Conservation (phyloP, 1,284 basidiomycete species). For the Calocybe gambosa region DNA sequence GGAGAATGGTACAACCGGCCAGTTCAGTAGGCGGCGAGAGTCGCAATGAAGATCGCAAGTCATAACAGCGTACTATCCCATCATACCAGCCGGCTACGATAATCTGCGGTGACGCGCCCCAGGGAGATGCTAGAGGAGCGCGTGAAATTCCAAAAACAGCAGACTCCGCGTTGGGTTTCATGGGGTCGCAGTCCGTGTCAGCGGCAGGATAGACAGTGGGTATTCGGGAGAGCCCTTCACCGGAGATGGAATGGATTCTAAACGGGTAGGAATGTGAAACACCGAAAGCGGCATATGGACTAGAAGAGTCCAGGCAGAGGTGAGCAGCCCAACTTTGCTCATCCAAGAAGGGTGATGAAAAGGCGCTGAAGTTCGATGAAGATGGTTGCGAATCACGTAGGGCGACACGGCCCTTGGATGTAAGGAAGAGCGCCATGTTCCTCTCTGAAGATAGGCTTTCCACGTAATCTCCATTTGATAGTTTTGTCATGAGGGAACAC, state of each 20-base stretch:
- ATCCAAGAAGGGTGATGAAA: conserved; percentile 32
- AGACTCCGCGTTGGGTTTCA: conserved; percentile 29
- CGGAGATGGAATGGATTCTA: conserved; percentile 45
- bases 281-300: conserved; percentile 64
- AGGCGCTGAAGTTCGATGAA: conserved; percentile 19
- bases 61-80: conserved; percentile 62
- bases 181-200: conserved; percentile 16
- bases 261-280: conserved; percentile 55
- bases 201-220: conserved; percentile 46
- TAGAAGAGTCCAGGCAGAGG: conserved; percentile 42
- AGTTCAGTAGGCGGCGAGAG: conserved; percentile 11
- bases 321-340: conserved; percentile 56
- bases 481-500: conserved; percentile 21
- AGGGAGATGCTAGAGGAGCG: conserved; percentile 53
- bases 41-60: conserved; percentile 50
- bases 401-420: conserved; percentile 44
- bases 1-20: conserved; percentile 27
- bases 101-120: conserved; percentile 64
- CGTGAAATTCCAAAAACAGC: conserved; percentile 65
- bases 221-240: conserved; percentile 35
- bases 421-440: conserved; percentile 47
- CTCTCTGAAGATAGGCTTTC: conserved; percentile 47
- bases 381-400: conserved; percentile 26
- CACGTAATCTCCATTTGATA: conserved; percentile 34
- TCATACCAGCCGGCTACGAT: conserved; percentile 79